Evolutionary conservation across 768 basidiomycete species (phyloP).

Genomic region (Cyclocybe cylindracea): DNA sequence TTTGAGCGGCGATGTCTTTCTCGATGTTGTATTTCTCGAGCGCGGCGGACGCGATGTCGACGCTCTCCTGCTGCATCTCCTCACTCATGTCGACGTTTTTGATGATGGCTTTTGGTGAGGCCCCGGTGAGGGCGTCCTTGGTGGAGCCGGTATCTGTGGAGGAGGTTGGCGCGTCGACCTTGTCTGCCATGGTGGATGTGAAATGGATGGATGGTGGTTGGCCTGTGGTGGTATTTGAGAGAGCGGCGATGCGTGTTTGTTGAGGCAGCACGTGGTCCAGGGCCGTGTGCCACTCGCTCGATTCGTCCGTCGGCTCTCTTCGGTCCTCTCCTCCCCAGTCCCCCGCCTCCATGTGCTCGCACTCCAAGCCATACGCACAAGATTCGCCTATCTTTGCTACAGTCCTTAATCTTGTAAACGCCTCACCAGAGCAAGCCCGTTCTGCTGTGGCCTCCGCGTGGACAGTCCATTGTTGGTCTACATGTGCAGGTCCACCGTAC

Average conservation of each 20-base stretch:
- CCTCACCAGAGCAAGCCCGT: neutral
- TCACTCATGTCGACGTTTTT: constrained; percentile 97
- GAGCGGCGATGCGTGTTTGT: constrained; percentile 12
- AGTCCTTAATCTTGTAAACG: neutral
- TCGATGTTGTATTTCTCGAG: constrained; percentile 93
- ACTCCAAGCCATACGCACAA: neutral
- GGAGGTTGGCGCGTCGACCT: constrained; percentile 59
- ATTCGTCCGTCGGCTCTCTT: constrained; percentile 24
- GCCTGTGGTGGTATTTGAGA: constrained; percentile 5
- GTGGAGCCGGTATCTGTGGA: constrained; percentile 53
- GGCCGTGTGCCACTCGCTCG: constrained; percentile 17
- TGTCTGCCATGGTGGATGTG: constrained; percentile 47
- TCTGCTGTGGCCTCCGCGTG: neutral
- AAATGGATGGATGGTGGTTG: constrained; percentile 6
- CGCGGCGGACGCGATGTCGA: constrained; percentile 83
- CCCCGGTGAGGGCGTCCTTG: constrained; percentile 34
- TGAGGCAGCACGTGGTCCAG: constrained; percentile 20
- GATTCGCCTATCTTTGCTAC: neutral
- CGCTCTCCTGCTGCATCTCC: constrained; percentile 93
- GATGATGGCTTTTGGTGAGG: constrained; percentile 81
- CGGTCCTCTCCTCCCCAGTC: constrained; percentile 12
- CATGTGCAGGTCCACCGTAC: neutral
- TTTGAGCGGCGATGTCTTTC: constrained; percentile 96
- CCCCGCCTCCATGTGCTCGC: constrained; percentile 17
- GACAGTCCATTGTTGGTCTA: neutral